Conservation (phyloP, 345 rosid species). For the Eucalyptus guilfoylei region DNA sequence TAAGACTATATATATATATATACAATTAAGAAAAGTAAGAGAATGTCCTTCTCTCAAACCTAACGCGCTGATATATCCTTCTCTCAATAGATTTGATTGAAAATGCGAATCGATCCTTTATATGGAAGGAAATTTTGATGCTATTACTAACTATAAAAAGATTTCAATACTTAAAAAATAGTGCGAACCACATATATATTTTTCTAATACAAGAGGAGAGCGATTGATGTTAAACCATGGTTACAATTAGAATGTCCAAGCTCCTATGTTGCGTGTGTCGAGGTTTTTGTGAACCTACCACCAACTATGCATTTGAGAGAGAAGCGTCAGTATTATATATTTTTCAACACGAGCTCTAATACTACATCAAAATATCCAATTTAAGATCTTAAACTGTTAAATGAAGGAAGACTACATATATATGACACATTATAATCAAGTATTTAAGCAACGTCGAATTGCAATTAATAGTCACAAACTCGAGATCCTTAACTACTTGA, state of each 20-base stretch:
- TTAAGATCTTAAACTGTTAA: neutral
- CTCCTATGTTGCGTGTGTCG: neutral
- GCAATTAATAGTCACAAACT: neutral
- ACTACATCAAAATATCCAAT: neutral
- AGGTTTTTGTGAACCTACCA: neutral
- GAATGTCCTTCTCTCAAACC: neutral
- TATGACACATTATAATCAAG: neutral
- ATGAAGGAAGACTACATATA: neutral
- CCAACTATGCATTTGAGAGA: neutral
- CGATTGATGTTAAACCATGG: neutral
- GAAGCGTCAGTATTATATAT: rapidly evolving
- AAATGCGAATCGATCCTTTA: neutral
- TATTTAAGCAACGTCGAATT: neutral
- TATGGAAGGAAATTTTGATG: neutral
- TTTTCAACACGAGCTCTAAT: neutral
- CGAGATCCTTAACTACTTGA: neutral
- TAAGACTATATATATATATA: neutral
- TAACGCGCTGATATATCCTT: neutral
- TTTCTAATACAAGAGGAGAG: neutral
- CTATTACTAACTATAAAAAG: neutral
- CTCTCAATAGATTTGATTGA: neutral
- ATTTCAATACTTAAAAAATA: neutral
- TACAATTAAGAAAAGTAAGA: neutral
- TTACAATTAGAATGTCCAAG: neutral
- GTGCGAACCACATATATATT: neutral